Evolutionary conservation across 2,329 filamentous ascomycete genomes (phyloP), one percentile per base, ranked within the genome.

Genomic region (Tolypocladium capitatum): DNA sequence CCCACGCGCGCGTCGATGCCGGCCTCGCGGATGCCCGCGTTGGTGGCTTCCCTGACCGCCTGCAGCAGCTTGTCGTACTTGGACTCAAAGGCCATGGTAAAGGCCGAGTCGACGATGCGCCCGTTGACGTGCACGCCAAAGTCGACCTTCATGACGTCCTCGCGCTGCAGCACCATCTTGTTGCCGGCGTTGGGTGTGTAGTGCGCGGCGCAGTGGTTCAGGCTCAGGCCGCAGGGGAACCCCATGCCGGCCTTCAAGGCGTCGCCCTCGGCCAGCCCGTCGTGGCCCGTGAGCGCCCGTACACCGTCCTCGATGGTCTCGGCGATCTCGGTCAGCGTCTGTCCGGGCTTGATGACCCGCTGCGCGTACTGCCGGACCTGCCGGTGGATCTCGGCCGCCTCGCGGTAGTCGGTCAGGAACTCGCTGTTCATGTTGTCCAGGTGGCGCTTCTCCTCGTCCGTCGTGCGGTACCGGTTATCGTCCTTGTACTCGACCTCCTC

Each of bases 1-100:
- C 84, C 83, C 58, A 96, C 82, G 48, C 90, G 82, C 43, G 88
- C 89, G 62, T 96, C 90, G 59, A 96, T 94, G 58, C 90, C 90
- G 6, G 90, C 89, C 71, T 94, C 86, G 46, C 59, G 57, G 33
- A 96, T 77, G 60, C 91, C 91, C 55, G 90, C 94, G 65, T 89
- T 86, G 49, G 85, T 90, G 14, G 86, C 84, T 49, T 79, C 84
- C 65, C 80, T 80, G 49, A 89, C 85, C 4, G 85, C 81, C 41
- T 76, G 72, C 33, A 91, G 75, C 28, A 91, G 71, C 58, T 83
- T 83, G 63, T 90, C 83, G 63, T 87, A 90, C 53, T 75, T 76
- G 24, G 76, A 78, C 57, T 90, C 82, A 59, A 86, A 90, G 1
- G 84, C 74, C 65, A 90, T 72, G 10, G 86, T 90, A 61, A 89